Evolutionary conservation across 2,329 filamentous ascomycete genomes (phyloP), one percentile per base, ranked within the genome.

Genomic region (Thielaviopsis euricoi): DNA sequence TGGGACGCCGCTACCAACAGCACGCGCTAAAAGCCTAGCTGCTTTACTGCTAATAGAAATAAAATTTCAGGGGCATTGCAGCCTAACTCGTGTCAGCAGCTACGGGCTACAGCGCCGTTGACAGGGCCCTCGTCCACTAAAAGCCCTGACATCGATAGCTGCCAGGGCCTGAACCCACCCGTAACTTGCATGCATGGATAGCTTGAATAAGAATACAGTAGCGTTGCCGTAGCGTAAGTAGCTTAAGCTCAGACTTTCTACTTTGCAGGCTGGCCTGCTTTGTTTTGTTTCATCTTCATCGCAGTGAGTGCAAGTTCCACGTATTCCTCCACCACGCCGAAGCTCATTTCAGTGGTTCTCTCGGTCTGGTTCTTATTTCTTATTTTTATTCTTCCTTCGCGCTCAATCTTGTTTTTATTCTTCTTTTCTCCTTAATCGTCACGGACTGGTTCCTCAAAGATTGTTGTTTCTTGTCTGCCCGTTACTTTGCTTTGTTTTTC

Each of bases 241-340:
- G 12, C 29, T 33, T 33, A 6, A 33, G 29, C 29, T 33, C 29
- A 33, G 29, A 10, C 29, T 6, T 10, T 33, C 7, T 7, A 10
- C 29, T 6, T 10, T 33, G 3, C 25, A 4, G 25, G 25, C 25
- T 3, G 3, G 25, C 46, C 55, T 48, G 26, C 23, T 55, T 55
- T 51, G 55, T 56, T 56, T n/a, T n/a, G n/a, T n/a, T n/a, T n/a
- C n/a, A n/a, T n/a, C n/a, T n/a, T 56, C 55, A 56, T 29, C 43
- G 26, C 25, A 21, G 21, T 55, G 37, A 21, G 21, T 55, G 37
- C 26, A 56, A 25, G 55, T 56, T 56, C 55, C 55, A 56, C 55
- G 55, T 56, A 56, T 51, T 43, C 29, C 49, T 40, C 21, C 51
- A 22, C 12, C 33, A 9, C 51, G 19, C 46, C 22, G 26, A 51